A percentile compares a stretch with the other conserved stretches of the same genome.
These are phyloP conservation scores for Fusarium agapanthi DNA, from an alignment of 2,329 filamentous ascomycete species.

Conservation along the genomic window DNA sequence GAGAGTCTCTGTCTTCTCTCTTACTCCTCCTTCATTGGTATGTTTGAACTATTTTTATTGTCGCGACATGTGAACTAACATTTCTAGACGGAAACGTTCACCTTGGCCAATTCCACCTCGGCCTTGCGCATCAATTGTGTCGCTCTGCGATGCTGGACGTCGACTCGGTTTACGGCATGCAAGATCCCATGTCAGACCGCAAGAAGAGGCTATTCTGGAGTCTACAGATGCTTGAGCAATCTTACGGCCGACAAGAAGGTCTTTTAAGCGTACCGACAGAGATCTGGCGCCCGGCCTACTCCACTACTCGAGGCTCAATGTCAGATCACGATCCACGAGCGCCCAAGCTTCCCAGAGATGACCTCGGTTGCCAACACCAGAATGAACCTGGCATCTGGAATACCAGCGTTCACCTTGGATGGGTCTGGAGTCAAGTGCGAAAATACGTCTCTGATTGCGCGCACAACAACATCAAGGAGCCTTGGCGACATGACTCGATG, in stretches of 20 bases:
- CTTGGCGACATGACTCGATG: constrained; percentile 61
- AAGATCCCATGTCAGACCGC: constrained; percentile 51
- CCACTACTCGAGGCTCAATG: constrained; percentile 34
- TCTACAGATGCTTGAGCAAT: constrained; percentile 59
- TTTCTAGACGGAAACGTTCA: constrained; percentile 57
- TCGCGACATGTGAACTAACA: background rate
- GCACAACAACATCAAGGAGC: constrained; percentile 57
- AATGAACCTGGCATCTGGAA: constrained; percentile 61
- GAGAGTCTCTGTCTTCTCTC: constrained; percentile 61
- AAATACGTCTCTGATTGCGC: constrained; percentile 59
- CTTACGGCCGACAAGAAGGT: constrained; percentile 57
- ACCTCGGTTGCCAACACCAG: constrained; percentile 52
- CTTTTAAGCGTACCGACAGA: constrained; percentile 54
- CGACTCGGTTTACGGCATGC: constrained; percentile 48
- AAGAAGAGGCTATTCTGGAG: constrained; percentile 63
- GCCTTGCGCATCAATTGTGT: constrained; percentile 59
- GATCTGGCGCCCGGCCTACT: constrained; percentile 50
- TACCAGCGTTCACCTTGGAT: constrained; percentile 57
- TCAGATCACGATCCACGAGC: constrained; percentile 45
- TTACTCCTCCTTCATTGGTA: constrained; percentile 60
- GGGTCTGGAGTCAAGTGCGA: constrained; percentile 59
- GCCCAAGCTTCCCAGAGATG: constrained; percentile 55
- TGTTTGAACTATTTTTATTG: background rate
- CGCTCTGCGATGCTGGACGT: constrained; percentile 59
- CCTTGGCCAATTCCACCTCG: constrained; percentile 60